Evolutionary conservation across 2,329 filamentous ascomycete species (phyloP), one percentile per base, ranked within the genome.

Genomic region (Claviceps lovelessii): DNA sequence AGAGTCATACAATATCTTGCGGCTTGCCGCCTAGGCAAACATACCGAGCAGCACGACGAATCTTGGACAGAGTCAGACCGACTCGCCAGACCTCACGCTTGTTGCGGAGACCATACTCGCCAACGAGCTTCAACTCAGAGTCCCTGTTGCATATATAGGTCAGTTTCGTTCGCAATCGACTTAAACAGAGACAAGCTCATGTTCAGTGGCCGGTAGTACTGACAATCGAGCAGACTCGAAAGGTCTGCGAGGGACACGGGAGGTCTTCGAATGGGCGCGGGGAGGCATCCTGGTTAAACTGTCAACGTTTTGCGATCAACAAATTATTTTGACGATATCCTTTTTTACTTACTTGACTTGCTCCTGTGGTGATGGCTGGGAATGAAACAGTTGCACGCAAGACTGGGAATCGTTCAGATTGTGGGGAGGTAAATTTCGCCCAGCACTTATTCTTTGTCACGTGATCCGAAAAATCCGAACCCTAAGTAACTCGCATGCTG

Each of bases 31-130:
- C 23, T 2, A 23, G 23, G 23, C 23, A 15, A 6, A 15, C 70
- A 58, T 88, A 96, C 91, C 93, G 93, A 75, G 93, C 93, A 86
- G 93, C 93, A 95, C 93, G 93, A 90, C 93, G 93, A 72, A 98
- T 98, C 86, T 97, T 97, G 81, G 93, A 97, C 73, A 98, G 86
- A 72, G 91, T 96, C 77, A 98, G 86, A 84, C 89, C 86, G 78
- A 98, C 93, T 78, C 93, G 90, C 93, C 93, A 98, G 73, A 98
- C 93, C 84, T 98, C 93, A 83, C 93, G 91, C 90, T 98, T 98
- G 84, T 98, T 98, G 79, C 90, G 88, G 70, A 98, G 89, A 79
- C 93, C 93, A 83, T 94, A 98, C 82, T 98, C 93, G 79, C 93
- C 93, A 71, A 98, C 91, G 77, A 93, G 86, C 88, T 98, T 98